These are phyloP conservation scores for Schizothecium vesticola DNA, from an alignment of 495 filamentous ascomycete species.

Conservation along the genomic window DNA sequence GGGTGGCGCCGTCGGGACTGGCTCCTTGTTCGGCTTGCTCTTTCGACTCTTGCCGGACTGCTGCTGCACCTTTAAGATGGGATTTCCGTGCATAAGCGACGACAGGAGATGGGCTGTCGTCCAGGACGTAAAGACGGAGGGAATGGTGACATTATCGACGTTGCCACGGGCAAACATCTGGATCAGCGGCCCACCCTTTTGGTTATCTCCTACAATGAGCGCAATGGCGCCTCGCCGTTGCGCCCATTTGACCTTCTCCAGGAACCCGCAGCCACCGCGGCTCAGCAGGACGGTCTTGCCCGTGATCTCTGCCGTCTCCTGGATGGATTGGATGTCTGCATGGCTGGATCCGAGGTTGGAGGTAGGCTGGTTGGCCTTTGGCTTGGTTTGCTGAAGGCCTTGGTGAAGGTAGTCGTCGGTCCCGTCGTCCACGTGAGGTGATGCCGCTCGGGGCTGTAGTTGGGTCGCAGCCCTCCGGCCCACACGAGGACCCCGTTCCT, in stretches of 20 bases:
- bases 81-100: slow-evolving; percentile 67
- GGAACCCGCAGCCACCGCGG: slow-evolving; percentile 89
- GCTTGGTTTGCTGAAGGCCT: slow-evolving; percentile 41
- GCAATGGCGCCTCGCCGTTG: slow-evolving; percentile 84
- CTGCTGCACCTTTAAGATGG: slow-evolving; percentile 43
- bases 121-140: slow-evolving; percentile 88
- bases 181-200: slow-evolving; percentile 76
- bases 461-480: slow-evolving; percentile 21
- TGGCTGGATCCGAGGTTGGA: slow-evolving; percentile 50
- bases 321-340: slow-evolving; percentile 90
- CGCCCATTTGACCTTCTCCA: slow-evolving; percentile 96
- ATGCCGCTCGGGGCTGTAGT: slow-evolving; percentile 18
- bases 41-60: slow-evolving; percentile 40
- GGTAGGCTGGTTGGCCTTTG: slow-evolving; percentile 24
- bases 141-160: slow-evolving; percentile 90
- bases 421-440: slow-evolving; percentile 57
- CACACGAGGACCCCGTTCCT: slow-evolving; percentile 19
- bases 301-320: slow-evolving; percentile 89
- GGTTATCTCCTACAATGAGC: slow-evolving; percentile 91
- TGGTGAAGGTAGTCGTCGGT: slow-evolving; percentile 90
- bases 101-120: slow-evolving; percentile 93
- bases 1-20: slow-evolving; percentile 14
- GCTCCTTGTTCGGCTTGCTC: slow-evolving; percentile 34
- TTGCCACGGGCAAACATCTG: slow-evolving; percentile 97
- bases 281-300: slow-evolving; percentile 89